A percentile compares a stretch with the other conserved stretches of the same genome.
These are phyloP conservation scores for Aspergillus sp. DNA, from an alignment of 2,329 filamentous ascomycete species.

Conservation along the genomic window DNA sequence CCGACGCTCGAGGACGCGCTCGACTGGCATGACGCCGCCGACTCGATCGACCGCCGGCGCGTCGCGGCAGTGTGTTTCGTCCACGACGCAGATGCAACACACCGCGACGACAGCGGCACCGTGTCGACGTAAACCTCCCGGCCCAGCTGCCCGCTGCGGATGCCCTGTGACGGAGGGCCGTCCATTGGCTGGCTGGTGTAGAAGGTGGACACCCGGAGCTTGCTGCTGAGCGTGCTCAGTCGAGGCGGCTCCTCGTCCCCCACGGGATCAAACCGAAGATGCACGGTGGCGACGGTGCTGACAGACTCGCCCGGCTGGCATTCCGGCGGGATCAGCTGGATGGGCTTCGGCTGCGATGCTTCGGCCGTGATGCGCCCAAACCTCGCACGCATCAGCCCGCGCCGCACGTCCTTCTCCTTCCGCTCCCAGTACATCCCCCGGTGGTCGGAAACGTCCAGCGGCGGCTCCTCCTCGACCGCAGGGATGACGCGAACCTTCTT, in stretches of 20 bases:
- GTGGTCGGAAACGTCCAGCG: slow-evolving; percentile 41
- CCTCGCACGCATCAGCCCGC: slow-evolving; percentile 50
- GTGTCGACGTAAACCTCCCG: slow-evolving; percentile 46
- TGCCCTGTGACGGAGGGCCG: slow-evolving; percentile 37
- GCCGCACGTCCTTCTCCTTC: slow-evolving; percentile 51
- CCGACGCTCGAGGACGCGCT: slow-evolving; percentile 32
- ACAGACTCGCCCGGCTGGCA: slow-evolving; percentile 31
- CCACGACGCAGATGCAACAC: slow-evolving; percentile 51
- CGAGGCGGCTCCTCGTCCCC: slow-evolving; percentile 44
- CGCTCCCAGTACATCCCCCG: slow-evolving; percentile 43
- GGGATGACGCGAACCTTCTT: slow-evolving; percentile 54
- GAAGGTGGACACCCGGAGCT: slow-evolving; percentile 50
- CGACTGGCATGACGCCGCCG: slow-evolving; percentile 20
- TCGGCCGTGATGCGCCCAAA: slow-evolving; percentile 50
- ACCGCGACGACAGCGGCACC: slow-evolving; percentile 46
- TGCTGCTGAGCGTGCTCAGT: slow-evolving; percentile 44
- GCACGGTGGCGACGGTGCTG: slow-evolving; percentile 47
- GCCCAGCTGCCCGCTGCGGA: slow-evolving; percentile 31
- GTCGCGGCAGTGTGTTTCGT: slow-evolving; percentile 34
- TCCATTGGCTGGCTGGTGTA: slow-evolving; percentile 45
- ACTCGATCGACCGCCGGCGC: slow-evolving; percentile 20
- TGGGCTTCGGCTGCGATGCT: slow-evolving; percentile 48
- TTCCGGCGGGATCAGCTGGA: slow-evolving; percentile 40
- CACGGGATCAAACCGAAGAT: slow-evolving; percentile 52
- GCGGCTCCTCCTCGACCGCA: slow-evolving; percentile 50